Conservation (phyloP, 2,329 filamentous ascomycete species). For the Microsporum audouinii region DNA sequence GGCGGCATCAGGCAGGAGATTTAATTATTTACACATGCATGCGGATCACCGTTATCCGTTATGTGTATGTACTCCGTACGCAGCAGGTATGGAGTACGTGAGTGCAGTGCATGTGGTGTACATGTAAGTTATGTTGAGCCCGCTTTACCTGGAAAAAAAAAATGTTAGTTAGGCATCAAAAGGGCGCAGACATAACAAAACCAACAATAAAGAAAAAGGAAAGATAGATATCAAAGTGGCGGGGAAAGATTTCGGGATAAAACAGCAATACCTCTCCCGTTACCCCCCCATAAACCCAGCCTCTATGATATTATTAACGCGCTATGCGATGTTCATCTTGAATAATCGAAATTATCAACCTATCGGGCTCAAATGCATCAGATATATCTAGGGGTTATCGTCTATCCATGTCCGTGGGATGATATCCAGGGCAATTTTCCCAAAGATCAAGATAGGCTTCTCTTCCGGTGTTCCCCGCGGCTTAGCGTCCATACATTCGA, state of each 20-base stretch:
- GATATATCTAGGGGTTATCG: conserved; percentile 1
- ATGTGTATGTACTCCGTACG: not conserved
- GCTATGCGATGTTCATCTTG: not conserved
- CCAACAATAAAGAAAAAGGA: not conserved
- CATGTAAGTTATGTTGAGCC: not conserved
- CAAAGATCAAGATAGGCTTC: conserved; percentile 4
- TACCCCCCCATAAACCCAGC: not conserved
- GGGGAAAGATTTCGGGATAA: not conserved
- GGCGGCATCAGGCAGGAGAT: not conserved
- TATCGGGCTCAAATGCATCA: not conserved
- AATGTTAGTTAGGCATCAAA: not conserved
- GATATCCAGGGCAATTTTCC: not conserved
- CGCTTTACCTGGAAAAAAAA: not conserved
- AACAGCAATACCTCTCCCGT: not conserved
- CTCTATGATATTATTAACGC: not conserved
- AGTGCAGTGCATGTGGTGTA: not conserved
- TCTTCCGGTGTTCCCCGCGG: conserved; percentile 4
- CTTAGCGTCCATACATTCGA: not conserved
- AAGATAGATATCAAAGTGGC: not conserved
- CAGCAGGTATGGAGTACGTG: not conserved
- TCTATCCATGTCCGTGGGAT: conserved; percentile 5
- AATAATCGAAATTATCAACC: not conserved
- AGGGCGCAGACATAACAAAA: not conserved
- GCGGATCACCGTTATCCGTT: not conserved
- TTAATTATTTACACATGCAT: conserved; percentile 3